Conservation (phyloP, 2,329 filamentous ascomycete species). For the Apiospora hydei region DNA sequence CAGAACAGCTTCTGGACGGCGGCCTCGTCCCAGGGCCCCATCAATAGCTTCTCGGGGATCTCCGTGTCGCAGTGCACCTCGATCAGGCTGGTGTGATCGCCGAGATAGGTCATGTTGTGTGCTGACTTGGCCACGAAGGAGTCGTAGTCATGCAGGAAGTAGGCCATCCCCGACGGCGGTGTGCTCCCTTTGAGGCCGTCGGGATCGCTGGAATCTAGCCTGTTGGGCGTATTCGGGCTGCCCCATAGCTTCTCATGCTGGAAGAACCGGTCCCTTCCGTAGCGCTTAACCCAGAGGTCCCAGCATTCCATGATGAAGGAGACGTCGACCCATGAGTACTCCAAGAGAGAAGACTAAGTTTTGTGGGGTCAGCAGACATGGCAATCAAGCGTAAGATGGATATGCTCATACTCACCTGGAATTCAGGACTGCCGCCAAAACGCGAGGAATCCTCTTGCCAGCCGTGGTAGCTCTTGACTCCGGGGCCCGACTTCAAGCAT, state of each 20-base stretch:
- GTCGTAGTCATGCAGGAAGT: conserved; percentile 38
- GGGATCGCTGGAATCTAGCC: conserved; percentile 30
- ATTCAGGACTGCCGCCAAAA: conserved; percentile 47
- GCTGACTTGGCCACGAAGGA: conserved; percentile 30
- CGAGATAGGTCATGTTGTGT: conserved; percentile 35
- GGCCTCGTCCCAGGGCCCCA: conserved; percentile 51
- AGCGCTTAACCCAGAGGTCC: conserved; percentile 53
- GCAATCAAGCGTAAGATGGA: background rate
- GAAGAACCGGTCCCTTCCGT: conserved; percentile 45
- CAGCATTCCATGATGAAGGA: conserved; percentile 55
- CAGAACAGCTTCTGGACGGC: conserved; percentile 53
- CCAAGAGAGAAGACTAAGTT: conserved; percentile 52
- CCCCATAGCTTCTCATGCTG: conserved; percentile 42
- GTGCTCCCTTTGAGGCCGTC: conserved; percentile 35
- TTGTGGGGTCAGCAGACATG: background rate
- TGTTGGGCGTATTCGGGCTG: conserved; percentile 30
- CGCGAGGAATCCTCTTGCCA: conserved; percentile 42
- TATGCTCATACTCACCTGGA: conserved; percentile 50
- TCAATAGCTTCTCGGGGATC: conserved; percentile 50
- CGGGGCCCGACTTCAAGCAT: conserved; percentile 34
- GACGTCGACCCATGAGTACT: conserved; percentile 53
- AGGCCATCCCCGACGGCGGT: conserved; percentile 30
- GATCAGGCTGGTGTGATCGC: conserved; percentile 31
- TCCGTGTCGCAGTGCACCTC: conserved; percentile 49
- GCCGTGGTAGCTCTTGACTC: conserved; percentile 31